phyloP scores from a whole-genome alignment of 2,329 filamentous ascomycete genomes.

The Rachicladosporium sp. region DNA sequence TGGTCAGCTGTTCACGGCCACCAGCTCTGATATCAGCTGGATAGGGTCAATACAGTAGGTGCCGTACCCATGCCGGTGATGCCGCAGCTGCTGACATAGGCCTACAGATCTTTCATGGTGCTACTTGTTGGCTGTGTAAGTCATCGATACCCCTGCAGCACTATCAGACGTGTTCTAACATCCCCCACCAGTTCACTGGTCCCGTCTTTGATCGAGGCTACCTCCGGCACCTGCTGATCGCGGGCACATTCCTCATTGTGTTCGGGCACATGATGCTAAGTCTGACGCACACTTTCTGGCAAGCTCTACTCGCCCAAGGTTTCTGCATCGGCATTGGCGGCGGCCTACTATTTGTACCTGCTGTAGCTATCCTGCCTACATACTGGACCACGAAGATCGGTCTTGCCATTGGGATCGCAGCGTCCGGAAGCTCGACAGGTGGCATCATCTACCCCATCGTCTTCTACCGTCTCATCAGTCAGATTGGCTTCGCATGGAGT shows the following conservation, averaged over 20 bases:
- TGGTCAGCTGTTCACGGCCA: constrained; percentile 24
- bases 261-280: constrained; percentile 40
- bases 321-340: constrained; percentile 36
- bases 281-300: constrained; percentile 34
- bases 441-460: constrained; percentile 26
- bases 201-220: constrained; percentile 39
- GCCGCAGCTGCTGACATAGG: too few species aligned
- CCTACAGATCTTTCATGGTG: too few species aligned
- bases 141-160: too few species aligned
- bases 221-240: constrained; percentile 30
- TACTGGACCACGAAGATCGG: constrained; percentile 37
- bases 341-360: constrained; percentile 28
- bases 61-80: too few species aligned
- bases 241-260: constrained; percentile 33
- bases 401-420: constrained; percentile 33
- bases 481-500: constrained; percentile 20
- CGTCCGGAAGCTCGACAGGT: constrained; percentile 31
- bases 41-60: constrained; percentile 34
- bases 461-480: constrained; percentile 20
- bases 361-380: constrained; percentile 34
- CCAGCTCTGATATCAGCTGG: constrained; percentile 36
- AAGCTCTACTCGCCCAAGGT: constrained; percentile 37
- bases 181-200: constrained; percentile 23
- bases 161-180: too few species aligned
- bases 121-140: too few species aligned